phyloP scores from a whole-genome alignment of 2,329 filamentous ascomycete genomes.

The Huntiella omanensis region DNA sequence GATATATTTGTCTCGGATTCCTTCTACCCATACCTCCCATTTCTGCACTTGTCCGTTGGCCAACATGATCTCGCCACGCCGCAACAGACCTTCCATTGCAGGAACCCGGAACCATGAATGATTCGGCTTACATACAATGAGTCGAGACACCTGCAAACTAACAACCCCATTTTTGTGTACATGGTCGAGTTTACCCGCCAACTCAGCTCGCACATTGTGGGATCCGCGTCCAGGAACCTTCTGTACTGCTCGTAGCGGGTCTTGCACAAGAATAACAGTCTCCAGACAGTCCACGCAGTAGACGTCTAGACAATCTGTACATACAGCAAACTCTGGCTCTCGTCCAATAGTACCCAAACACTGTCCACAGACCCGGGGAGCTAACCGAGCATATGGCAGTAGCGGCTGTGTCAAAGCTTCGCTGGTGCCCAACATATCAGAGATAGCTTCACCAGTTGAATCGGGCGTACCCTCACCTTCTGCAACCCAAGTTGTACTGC shows the following conservation, averaged over 20 bases:
- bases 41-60: slow-evolving; percentile 17
- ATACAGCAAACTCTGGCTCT: slow-evolving; percentile 19
- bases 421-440: slow-evolving; percentile 15
- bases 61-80: slow-evolving; percentile 22
- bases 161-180: slow-evolving; percentile 15
- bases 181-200: slow-evolving; percentile 3
- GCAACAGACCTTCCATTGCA: slow-evolving; percentile 18
- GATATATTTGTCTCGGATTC: slow-evolving; percentile 14
- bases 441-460: slow-evolving; percentile 14
- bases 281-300: slow-evolving; percentile 21
- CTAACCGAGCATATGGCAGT: slow-evolving; percentile 19
- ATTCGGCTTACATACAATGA: slow-evolving; percentile 19
- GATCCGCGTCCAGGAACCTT: slow-evolving; percentile 16
- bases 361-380: slow-evolving; percentile 21
- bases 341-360: slow-evolving; percentile 20
- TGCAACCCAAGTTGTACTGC: slow-evolving; percentile 12
- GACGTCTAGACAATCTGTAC: slow-evolving; percentile 22
- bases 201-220: slow-evolving; percentile 15
- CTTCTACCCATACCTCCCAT: slow-evolving; percentile 21
- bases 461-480: neutral
- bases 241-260: slow-evolving; percentile 2
- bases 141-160: slow-evolving; percentile 16
- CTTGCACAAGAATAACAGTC: slow-evolving; percentile 13
- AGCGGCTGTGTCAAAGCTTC: slow-evolving; percentile 17
- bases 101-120: slow-evolving; percentile 23